These are phyloP conservation scores for Fistulina hepatica DNA, from an alignment of 1,284 basidiomycete genomes.

Conservation along the genomic window DNA sequence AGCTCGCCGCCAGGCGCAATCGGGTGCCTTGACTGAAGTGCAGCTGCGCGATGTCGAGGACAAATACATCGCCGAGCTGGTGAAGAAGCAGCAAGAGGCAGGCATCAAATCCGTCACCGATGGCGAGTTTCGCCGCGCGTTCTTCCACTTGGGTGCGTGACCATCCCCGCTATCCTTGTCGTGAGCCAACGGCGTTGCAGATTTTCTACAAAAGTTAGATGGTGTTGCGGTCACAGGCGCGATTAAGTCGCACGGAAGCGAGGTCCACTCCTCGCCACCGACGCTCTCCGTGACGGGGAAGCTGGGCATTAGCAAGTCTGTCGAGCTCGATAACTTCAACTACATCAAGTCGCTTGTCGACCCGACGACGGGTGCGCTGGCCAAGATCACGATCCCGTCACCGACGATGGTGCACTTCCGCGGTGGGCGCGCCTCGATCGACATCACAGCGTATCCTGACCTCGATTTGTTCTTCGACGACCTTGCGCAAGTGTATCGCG, in stretches of 20 bases:
- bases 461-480: constrained; percentile 14
- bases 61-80: constrained; percentile 8
- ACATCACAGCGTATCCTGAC: constrained; percentile 12
- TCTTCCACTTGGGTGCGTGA: constrained; percentile 14
- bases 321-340: constrained; percentile 2
- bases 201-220: not conserved
- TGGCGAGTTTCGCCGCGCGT: constrained; percentile 14
- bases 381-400: constrained; percentile 15
- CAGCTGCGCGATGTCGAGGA: constrained; percentile 12
- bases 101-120: constrained; percentile 13
- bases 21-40: constrained; percentile 6
- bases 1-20: constrained; percentile 8
- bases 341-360: constrained; percentile 11
- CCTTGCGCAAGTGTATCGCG: constrained; percentile 13
- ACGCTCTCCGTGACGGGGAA: not conserved
- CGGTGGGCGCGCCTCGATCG: constrained; percentile 11
- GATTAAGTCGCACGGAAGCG: not conserved
- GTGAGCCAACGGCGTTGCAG: not conserved
- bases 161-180: too few species aligned
- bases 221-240: not conserved
- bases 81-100: constrained; percentile 11
- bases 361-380: constrained; percentile 11
- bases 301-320: not conserved
- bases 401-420: constrained; percentile 13
- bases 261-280: not conserved